Evolutionary conservation across 1,284 basidiomycete species (phyloP).

Genomic region (Porogramme epimiltina): DNA sequence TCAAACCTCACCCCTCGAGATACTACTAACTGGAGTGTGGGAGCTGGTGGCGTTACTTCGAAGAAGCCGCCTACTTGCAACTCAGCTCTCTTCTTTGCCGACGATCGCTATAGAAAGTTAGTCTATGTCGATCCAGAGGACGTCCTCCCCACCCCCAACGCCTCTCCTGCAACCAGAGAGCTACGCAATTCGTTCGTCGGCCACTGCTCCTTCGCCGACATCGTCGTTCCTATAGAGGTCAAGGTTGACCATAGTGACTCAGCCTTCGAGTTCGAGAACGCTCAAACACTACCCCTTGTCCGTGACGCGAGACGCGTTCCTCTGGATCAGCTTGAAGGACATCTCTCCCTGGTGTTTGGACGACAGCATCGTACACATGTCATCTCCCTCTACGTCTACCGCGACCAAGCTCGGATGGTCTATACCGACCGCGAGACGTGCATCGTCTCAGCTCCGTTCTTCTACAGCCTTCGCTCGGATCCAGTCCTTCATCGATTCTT

Average conservation of each 20-base stretch:
- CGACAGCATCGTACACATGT: slow-evolving; percentile 21
- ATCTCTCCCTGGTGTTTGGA: slow-evolving; percentile 8
- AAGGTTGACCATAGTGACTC: neutral
- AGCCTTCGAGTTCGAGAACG: neutral
- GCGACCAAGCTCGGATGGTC: slow-evolving; percentile 8
- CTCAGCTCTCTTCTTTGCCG: neutral
- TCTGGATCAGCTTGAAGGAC: slow-evolving; percentile 12
- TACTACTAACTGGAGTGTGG: too few relatives aligned
- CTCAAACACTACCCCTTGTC: neutral
- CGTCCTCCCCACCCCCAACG: neutral
- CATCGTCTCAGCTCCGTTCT: slow-evolving; percentile 18
- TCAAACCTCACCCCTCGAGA: too few relatives aligned
- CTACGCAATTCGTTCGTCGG: neutral
- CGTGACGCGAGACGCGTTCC: neutral
- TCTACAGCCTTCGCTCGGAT: neutral
- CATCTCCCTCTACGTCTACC: slow-evolving; percentile 16
- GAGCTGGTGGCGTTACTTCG: too few relatives aligned
- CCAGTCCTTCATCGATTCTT: slow-evolving; percentile 16
- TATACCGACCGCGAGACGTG: slow-evolving; percentile 4
- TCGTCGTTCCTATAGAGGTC: neutral
- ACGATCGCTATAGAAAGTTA: neutral
- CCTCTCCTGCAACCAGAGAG: neutral
- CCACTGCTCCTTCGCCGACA: neutral
- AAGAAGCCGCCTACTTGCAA: too few relatives aligned
- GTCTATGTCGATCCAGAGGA: neutral